phyloP scores from a whole-genome alignment of 2,329 filamentous ascomycete species.

The Aspergillus alliaceus region DNA sequence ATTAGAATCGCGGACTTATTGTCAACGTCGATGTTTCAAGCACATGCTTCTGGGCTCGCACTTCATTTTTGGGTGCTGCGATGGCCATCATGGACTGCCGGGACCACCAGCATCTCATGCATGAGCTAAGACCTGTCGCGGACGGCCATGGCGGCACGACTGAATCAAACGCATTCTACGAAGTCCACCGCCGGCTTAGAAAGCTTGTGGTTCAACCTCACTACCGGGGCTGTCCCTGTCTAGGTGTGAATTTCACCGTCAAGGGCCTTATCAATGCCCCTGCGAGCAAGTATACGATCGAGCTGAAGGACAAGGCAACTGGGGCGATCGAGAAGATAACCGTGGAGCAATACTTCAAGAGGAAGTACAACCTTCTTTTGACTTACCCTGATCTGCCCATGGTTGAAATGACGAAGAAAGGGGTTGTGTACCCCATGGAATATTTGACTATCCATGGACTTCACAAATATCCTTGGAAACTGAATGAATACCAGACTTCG shows the following conservation, averaged over 20 bases:
- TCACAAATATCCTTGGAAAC: constrained; percentile 59
- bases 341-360: constrained; percentile 60
- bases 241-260: constrained; percentile 50
- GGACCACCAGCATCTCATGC: constrained; percentile 33
- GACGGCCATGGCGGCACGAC: constrained; percentile 25
- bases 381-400: constrained; percentile 54
- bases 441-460: constrained; percentile 53
- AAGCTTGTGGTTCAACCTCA: constrained; percentile 40
- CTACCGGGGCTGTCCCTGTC: constrained; percentile 35
- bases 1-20: constrained; percentile 63
- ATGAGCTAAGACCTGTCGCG: constrained; percentile 20
- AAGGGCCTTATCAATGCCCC: constrained; percentile 48
- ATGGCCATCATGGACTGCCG: constrained; percentile 32
- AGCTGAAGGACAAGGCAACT: constrained; percentile 39
- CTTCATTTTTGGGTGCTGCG: constrained; percentile 36
- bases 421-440: constrained; percentile 58
- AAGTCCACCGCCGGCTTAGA: constrained; percentile 29
- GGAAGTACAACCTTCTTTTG: constrained; percentile 52
- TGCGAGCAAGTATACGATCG: constrained; percentile 46
- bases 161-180: constrained; percentile 26
- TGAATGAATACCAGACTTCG: constrained; percentile 65
- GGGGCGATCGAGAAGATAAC: constrained; percentile 49
- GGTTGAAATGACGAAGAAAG: constrained; percentile 58
- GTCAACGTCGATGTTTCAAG: constrained; percentile 93
- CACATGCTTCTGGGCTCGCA: constrained; percentile 75